phyloP scores from a whole-genome alignment of 306 rosid genomes.

The Leucaena leucocephala region DNA sequence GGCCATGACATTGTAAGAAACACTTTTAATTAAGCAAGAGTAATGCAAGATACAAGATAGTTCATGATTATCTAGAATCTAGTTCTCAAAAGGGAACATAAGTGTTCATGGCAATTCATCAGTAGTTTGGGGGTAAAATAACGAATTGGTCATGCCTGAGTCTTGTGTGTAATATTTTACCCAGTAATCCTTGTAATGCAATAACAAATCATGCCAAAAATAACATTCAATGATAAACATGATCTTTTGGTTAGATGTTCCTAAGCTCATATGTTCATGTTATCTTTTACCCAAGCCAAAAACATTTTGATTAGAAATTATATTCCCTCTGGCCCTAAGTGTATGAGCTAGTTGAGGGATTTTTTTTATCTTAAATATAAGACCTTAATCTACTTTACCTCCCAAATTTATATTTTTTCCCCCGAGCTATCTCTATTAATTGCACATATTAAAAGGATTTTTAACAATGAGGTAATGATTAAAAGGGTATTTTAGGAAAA shows the following conservation, averaged over 20 bases:
- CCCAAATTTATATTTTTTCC: no score
- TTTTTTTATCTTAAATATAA: no score
- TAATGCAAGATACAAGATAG: slow-evolving; percentile 2
- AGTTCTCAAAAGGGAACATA: slow-evolving; percentile 6
- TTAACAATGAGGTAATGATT: no score
- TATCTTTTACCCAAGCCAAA: slow-evolving; percentile 22
- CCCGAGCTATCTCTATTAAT: no score
- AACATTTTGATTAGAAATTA: not conserved
- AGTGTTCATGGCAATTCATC: slow-evolving; percentile 7
- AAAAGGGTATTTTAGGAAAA: no score
- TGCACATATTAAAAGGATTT: no score
- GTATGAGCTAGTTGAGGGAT: no score
- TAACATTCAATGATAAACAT: slow-evolving; percentile 3
- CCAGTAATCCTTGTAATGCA: slow-evolving; percentile 6
- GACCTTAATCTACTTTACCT: no score
- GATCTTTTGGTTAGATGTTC: slow-evolving; percentile 6
- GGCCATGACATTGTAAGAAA: slow-evolving; percentile 27
- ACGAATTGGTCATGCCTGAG: not conserved
- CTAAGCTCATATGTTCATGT: slow-evolving; percentile 10
- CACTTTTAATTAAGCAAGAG: not conserved
- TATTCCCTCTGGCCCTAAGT: not conserved
- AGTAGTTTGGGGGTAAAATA: no score
- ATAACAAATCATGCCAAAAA: not conserved
- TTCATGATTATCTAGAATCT: slow-evolving; percentile 21
- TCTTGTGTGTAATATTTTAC: no score